Conservation (phyloP, 1,284 basidiomycete genomes). For the Coniferiporia weirii region DNA sequence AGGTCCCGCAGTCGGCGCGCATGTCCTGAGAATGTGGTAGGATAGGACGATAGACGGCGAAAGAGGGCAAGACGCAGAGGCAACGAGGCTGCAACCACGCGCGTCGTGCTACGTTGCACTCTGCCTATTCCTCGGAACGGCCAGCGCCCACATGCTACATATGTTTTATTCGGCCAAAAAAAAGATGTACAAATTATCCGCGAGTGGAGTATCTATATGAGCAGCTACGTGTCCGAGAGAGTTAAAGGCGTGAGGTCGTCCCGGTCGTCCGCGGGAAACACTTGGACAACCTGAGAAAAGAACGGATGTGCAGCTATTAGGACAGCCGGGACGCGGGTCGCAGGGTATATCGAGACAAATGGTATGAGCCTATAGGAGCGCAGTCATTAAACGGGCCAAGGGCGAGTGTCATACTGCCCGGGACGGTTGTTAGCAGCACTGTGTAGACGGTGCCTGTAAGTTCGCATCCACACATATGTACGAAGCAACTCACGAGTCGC, state of each 20-base stretch:
- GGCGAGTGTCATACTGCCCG: not conserved
- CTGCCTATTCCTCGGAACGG: conserved; percentile 10
- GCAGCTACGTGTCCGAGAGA: conserved; percentile 3
- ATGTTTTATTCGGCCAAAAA: not conserved
- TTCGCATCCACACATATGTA: not conserved
- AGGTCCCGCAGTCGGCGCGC: not conserved
- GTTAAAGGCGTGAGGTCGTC: not conserved
- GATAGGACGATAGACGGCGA: not conserved
- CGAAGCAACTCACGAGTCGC: not conserved
- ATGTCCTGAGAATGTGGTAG: not conserved
- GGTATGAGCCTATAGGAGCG: conserved; percentile 17
- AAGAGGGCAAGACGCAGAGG: not conserved
- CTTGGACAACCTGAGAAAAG: conserved; percentile 11
- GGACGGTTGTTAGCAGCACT: not conserved
- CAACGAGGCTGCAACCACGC: not conserved
- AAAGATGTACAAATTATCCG: conserved; percentile 18
- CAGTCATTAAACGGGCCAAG: conserved; percentile 8
- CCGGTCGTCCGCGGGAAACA: conserved; percentile 10
- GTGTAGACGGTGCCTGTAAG: not conserved
- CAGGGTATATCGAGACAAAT: conserved; percentile 12
- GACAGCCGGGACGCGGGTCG: conserved; percentile 3
- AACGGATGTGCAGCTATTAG: conserved; percentile 5
- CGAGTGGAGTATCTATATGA: not conserved
- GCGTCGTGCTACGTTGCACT: conserved; percentile 8
- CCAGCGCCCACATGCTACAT: not conserved